Conservation (phyloP, 257 asterid species). For the Anisodus tanguticus region DNA sequence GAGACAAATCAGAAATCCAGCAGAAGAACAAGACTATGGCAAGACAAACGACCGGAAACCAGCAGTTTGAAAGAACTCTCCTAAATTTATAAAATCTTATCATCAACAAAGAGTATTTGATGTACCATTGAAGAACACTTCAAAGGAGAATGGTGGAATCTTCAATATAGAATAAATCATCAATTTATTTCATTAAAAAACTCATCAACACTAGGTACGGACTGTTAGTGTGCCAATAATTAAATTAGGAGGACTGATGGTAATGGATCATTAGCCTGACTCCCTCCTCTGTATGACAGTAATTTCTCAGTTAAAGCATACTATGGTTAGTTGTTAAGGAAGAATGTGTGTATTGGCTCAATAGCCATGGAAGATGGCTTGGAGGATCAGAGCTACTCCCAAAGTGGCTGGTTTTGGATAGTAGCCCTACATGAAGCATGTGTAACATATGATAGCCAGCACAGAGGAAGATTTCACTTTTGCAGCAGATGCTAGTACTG, state of each 20-base stretch:
- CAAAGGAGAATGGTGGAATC: background rate
- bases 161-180: background rate
- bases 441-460: background rate
- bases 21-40: background rate
- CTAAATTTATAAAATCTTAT: background rate
- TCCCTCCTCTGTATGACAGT: background rate
- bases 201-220: background rate
- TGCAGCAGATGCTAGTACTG: background rate
- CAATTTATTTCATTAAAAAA: background rate
- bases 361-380: slow-evolving; percentile 19
- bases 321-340: background rate
- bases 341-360: background rate
- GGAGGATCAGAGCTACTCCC: background rate
- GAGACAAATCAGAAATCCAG: background rate
- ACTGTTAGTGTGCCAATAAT: background rate
- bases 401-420: slow-evolving; percentile 20
- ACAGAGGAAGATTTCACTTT: background rate
- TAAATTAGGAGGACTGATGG: background rate
- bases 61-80: background rate
- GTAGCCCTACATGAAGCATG: background rate
- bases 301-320: background rate
- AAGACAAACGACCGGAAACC: background rate
- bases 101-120: background rate
- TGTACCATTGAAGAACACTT: background rate
- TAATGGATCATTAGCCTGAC: background rate